Conservation (phyloP, 352 stramenopile species). For the Globisporangium canariense region DNA sequence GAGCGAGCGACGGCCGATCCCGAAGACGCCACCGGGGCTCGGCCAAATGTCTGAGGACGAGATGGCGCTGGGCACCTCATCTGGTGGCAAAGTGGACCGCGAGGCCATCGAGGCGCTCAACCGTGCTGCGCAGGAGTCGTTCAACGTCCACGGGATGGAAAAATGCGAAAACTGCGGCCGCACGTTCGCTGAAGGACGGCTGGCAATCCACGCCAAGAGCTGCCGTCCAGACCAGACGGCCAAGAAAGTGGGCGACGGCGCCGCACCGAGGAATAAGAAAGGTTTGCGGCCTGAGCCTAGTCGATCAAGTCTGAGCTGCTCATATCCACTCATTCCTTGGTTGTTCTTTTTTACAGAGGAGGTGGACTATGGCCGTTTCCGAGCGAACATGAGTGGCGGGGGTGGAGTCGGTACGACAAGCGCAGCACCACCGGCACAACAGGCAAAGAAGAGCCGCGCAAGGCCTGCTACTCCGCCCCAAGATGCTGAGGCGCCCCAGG, state of each 20-base stretch:
- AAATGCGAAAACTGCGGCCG: slow-evolving; percentile 71
- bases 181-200: slow-evolving; percentile 70
- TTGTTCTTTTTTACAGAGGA: neutral
- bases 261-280: slow-evolving; percentile 53
- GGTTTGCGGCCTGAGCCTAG: slow-evolving; percentile 16
- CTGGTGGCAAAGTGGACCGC: slow-evolving; percentile 30
- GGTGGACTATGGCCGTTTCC: slow-evolving; percentile 1
- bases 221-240: slow-evolving; percentile 40
- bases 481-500: neutral
- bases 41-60: slow-evolving; percentile 21
- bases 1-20: slow-evolving; percentile 54
- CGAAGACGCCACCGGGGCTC: slow-evolving; percentile 57
- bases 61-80: slow-evolving; percentile 6
- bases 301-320: neutral
- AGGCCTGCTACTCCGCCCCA: slow-evolving; percentile 3
- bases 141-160: slow-evolving; percentile 76
- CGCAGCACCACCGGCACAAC: neutral
- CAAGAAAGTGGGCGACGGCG: slow-evolving; percentile 49
- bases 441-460: slow-evolving; percentile 10
- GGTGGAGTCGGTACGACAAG: neutral
- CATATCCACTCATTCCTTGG: neutral
- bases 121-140: slow-evolving; percentile 55
- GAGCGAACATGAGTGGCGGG: slow-evolving; percentile 2
- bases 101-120: slow-evolving; percentile 73
- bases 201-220: slow-evolving; percentile 68